These are phyloP conservation scores for Breynia disticha DNA, from an alignment of 441 rosid species.

Conservation along the genomic window DNA sequence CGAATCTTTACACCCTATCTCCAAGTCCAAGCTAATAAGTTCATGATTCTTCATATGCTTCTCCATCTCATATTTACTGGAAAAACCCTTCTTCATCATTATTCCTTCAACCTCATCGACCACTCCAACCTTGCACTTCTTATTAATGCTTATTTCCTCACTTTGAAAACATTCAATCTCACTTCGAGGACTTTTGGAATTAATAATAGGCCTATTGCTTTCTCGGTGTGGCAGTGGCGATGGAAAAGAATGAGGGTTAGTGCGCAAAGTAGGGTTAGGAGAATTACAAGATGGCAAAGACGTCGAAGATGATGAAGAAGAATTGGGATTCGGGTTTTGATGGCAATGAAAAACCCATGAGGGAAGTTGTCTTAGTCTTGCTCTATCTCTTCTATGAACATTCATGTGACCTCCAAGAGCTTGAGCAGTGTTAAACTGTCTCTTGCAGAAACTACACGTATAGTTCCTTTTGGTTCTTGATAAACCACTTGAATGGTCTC, in stretches of 20 bases:
- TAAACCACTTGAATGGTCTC: conserved; percentile 20
- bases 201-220: conserved; percentile 1
- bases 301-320: conserved; percentile 15
- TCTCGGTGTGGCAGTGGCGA: conserved; percentile 12
- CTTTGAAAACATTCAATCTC: conserved; percentile 1
- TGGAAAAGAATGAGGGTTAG: background rate
- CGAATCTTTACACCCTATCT: conserved; percentile 27
- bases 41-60: conserved; percentile 11
- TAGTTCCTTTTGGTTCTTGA: conserved; percentile 59
- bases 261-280: conserved; percentile 4
- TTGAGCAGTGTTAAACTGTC: conserved; percentile 79
- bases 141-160: conserved; percentile 7
- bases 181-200: no score
- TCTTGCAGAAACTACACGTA: conserved; percentile 58
- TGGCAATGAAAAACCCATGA: conserved; percentile 36
- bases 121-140: conserved; percentile 2
- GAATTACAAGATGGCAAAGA: conserved; percentile 9
- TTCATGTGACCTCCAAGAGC: conserved; percentile 91
- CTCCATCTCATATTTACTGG: conserved; percentile 10
- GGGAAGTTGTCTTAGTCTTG: conserved; percentile 51
- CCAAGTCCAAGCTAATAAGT: conserved; percentile 26
- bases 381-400: conserved; percentile 80
- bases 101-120: conserved; percentile 14
- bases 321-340: conserved; percentile 17
- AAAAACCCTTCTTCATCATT: conserved; percentile 2